Percentiles rank a stretch among this genome's conserved stretches.
phyloP scores from a whole-genome alignment of 306 rosid genomes.

The Ceratonia siliqua region DNA sequence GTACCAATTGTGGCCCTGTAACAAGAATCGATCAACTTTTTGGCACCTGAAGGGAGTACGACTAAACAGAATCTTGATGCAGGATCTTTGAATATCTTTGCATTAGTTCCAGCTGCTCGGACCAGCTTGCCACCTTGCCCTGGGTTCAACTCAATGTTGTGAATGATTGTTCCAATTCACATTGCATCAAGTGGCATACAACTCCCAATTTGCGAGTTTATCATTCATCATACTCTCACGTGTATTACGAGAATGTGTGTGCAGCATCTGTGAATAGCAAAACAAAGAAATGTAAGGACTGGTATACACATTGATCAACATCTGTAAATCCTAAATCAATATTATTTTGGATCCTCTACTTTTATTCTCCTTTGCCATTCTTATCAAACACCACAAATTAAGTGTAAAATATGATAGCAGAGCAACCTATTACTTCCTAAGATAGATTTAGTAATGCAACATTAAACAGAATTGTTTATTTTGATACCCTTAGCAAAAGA shows the following conservation, averaged over 20 bases:
- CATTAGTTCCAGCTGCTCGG: constrained; percentile 80
- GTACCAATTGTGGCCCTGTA: constrained; percentile 77
- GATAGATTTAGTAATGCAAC: too few relatives aligned
- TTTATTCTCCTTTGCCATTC: not conserved
- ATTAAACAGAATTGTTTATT: not conserved
- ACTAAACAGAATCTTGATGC: constrained; percentile 55
- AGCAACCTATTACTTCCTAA: too few relatives aligned
- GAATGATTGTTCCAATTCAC: constrained; percentile 91
- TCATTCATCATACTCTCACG: constrained; percentile 57
- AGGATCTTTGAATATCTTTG: constrained; percentile 87
- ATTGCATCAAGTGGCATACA: constrained; percentile 78
- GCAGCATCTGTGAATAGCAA: constrained; percentile 33
- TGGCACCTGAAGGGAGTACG: constrained; percentile 68
- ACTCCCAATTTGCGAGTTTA: constrained; percentile 79
- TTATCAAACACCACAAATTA: not conserved
- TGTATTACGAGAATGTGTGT: constrained; percentile 20
- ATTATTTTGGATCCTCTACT: not conserved
- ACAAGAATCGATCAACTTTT: constrained; percentile 66
- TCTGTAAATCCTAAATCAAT: not conserved
- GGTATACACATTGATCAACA: too few relatives aligned
- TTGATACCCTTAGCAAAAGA: too few relatives aligned
- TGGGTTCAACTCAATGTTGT: constrained; percentile 75
- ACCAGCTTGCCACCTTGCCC: constrained; percentile 94
- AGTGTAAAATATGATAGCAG: not conserved
- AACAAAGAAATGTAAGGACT: not conserved